Evolutionary conservation across 1,284 basidiomycete genomes (phyloP), one percentile per base, ranked within the genome.

Genomic region (Cerioporus squamosus): DNA sequence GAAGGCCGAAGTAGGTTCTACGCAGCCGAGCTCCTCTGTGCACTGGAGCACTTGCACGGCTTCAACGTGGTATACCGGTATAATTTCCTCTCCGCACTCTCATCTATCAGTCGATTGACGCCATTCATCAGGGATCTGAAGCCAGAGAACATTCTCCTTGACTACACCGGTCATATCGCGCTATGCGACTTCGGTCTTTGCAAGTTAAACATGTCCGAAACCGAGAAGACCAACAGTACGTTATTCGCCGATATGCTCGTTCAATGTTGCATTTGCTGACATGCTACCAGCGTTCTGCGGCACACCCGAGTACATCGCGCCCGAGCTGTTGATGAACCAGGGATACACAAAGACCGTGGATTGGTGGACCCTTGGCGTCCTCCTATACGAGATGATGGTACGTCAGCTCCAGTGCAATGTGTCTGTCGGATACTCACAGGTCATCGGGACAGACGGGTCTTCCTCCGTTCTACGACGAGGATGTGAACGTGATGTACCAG

Each of bases 341-440:
- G 97, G 97, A 3, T 99, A 99, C 77, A 98, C 96, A 31, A 98
- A 98, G 79, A 97, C 95, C 0, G 96, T 99, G 22, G 97, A 99
- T 74, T 99, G 97, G 97, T 99, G 97, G 97, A 99, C 97, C 1
- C 84, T 99, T 1, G 97, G 97, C 58, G 97, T 99, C 3, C 80
- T 99, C 33, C 82, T 99, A 26, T 99, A 97, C 72, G 97, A 99
- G 76, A 99, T 99, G 97, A 94, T 98, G 82, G 93, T 89, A 55
- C 33, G 77, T 68, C 18, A 39, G 17, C 24, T 24, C 46, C 5
- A 36, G 10, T 12, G 20, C 51, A n/a, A 9, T 23, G 33, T 26
- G 33, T 42, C 15, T 22, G 10, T n/a, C 10, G n/a, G 10, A 18
- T 42, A 22, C 45, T 39, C n/a, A 26, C 14, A 7, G 18, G 3